Percentiles rank a stretch among this genome's conserved stretches.
phyloP scores from a whole-genome alignment of 176 grass and related monocot species.

The Carex parvula region DNA sequence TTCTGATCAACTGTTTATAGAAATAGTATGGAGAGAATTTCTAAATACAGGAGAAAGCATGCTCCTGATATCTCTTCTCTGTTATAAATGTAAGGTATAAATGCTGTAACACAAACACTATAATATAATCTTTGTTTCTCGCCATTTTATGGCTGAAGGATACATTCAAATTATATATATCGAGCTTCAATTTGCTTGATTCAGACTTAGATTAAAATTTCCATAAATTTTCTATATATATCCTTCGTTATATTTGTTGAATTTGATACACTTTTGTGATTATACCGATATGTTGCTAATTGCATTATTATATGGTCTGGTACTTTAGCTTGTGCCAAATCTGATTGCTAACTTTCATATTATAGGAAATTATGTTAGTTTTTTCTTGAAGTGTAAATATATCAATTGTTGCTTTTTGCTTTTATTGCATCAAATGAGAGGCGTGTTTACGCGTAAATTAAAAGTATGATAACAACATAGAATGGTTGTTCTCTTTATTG shows the following conservation, averaged over 20 bases:
- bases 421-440: background rate
- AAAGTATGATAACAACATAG: background rate
- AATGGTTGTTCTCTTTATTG: background rate
- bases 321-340: background rate
- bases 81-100: slow-evolving; percentile 12
- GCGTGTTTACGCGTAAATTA: background rate
- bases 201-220: background rate
- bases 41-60: slow-evolving; percentile 6
- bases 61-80: slow-evolving; percentile 8
- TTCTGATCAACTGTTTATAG: slow-evolving; percentile 20
- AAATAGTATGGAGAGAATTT: slow-evolving; percentile 17
- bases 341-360: background rate
- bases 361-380: background rate
- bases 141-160: background rate
- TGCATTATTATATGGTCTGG: background rate
- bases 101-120: background rate
- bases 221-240: background rate
- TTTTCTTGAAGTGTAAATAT: background rate
- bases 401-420: background rate
- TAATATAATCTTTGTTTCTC: background rate
- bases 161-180: background rate
- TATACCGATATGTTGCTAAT: background rate
- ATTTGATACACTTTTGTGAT: background rate
- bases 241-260: background rate
- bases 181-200: background rate